phyloP scores from a whole-genome alignment of 345 rosid genomes.

The Citropsis articulata region DNA sequence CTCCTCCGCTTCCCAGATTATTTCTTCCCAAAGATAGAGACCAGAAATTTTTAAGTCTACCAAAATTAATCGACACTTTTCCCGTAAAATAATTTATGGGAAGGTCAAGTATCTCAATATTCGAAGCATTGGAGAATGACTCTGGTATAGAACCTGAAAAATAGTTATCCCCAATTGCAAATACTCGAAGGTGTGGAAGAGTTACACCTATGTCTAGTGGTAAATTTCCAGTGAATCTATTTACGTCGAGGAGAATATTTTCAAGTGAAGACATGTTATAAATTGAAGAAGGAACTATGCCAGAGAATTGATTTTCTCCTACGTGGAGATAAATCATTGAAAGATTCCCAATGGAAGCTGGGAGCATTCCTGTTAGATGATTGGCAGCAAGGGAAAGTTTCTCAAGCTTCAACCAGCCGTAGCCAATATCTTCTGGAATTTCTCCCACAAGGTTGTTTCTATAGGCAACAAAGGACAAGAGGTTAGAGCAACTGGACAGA shows the following conservation, averaged over 20 bases:
- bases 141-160: constrained; percentile 2
- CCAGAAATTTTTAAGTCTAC: neutral
- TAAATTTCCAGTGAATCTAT: constrained; percentile 11
- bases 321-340: neutral
- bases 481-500: constrained; percentile 13
- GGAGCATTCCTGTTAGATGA: constrained; percentile 7
- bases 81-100: neutral
- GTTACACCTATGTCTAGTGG: constrained; percentile 1
- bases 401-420: neutral
- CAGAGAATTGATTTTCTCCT: neutral
- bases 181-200: constrained; percentile 10
- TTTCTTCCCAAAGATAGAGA: neutral
- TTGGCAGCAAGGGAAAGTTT: neutral
- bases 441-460: neutral
- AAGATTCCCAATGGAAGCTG: constrained; percentile 18
- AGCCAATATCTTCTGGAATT: constrained; percentile 2
- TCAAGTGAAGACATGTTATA: constrained; percentile 14
- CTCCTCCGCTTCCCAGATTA: neutral
- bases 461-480: fast-evolving
- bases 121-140: constrained; percentile 6
- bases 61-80: neutral
- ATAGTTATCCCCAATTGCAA: neutral
- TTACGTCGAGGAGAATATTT: neutral
- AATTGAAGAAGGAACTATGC: constrained; percentile 16
- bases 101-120: neutral